Conservation (phyloP, 495 filamentous ascomycete genomes). For the Lineolata rhizophorae region DNA sequence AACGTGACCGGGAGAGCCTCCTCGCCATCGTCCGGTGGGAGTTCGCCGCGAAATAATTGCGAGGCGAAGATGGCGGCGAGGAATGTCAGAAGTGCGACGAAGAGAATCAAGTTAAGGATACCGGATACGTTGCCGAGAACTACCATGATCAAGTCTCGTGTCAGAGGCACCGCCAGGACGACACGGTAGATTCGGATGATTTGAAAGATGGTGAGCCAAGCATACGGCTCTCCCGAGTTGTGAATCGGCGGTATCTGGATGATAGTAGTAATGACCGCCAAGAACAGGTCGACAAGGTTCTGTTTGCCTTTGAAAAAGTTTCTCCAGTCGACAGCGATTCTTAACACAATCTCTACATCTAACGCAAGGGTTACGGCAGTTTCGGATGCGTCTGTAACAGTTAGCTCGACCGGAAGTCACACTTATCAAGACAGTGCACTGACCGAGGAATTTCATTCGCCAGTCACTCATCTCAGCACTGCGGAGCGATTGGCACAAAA, state of each 20-base stretch:
- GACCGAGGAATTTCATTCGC: constrained; percentile 34
- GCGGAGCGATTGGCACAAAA: constrained; percentile 51
- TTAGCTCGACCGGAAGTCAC: too few species aligned
- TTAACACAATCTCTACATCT: constrained; percentile 58
- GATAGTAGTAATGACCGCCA: constrained; percentile 60
- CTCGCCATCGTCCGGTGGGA: constrained; percentile 36
- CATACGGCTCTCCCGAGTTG: constrained; percentile 53
- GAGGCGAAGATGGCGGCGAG: constrained; percentile 82
- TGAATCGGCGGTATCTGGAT: constrained; percentile 74
- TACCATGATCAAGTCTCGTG: constrained; percentile 57
- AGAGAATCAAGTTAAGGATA: constrained; percentile 84
- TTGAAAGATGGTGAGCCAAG: constrained; percentile 84
- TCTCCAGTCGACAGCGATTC: constrained; percentile 60
- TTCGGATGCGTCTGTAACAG: constrained; percentile 43
- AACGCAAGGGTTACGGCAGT: constrained; percentile 59
- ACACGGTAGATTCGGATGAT: constrained; percentile 82
- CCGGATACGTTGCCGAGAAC: constrained; percentile 84
- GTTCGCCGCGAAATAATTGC: constrained; percentile 76
- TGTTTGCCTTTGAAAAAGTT: constrained; percentile 45
- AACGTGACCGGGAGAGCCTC: constrained; percentile 49
- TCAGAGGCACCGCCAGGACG: constrained; percentile 73
- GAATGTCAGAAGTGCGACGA: constrained; percentile 89
- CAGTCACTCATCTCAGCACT: constrained; percentile 44
- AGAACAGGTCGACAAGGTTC: constrained; percentile 59
- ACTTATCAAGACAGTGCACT: too few species aligned